phyloP scores from a whole-genome alignment of 2,329 filamentous ascomycete species.

The Pseudogymnoascus sp. region DNA sequence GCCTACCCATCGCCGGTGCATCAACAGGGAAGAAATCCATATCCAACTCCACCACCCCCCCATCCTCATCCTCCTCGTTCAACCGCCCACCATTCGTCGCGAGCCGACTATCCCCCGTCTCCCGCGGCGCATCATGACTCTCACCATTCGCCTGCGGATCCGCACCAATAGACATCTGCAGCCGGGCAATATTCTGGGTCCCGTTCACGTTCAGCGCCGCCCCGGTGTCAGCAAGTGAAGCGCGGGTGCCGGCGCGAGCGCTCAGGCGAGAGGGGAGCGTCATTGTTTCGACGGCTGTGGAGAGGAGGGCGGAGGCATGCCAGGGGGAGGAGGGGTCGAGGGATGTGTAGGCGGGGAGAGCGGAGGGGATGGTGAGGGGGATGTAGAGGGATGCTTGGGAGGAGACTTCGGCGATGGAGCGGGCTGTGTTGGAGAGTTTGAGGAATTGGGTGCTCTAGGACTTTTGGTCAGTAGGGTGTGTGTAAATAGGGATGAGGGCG shows the following conservation, averaged over 20 bases:
- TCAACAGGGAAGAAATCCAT: slow-evolving; percentile 30
- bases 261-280: slow-evolving; percentile 69
- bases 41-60: slow-evolving; percentile 25
- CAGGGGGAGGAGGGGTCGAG: slow-evolving; percentile 63
- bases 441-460: slow-evolving; percentile 53
- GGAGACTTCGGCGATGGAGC: slow-evolving; percentile 61
- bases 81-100: slow-evolving; percentile 33
- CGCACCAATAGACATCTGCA: slow-evolving; percentile 52
- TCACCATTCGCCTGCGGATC: slow-evolving; percentile 15
- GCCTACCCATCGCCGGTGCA: slow-evolving; percentile 20
- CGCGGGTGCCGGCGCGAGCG: slow-evolving; percentile 33
- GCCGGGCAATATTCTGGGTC: slow-evolving; percentile 70
- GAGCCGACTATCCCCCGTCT: slow-evolving; percentile 17
- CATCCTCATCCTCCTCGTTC: slow-evolving; percentile 20
- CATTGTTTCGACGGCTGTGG: slow-evolving; percentile 69
- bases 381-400: slow-evolving; percentile 70
- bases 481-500: too few relatives aligned
- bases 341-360: slow-evolving; percentile 49
- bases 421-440: slow-evolving; percentile 66
- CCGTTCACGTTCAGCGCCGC: slow-evolving; percentile 66
- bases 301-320: slow-evolving; percentile 72
- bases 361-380: slow-evolving; percentile 61
- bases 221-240: slow-evolving; percentile 55
- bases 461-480: too few relatives aligned
- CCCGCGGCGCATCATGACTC: slow-evolving; percentile 6